Evolutionary conservation across 257 asterid species (phyloP).

Genomic region (Solanum appendiculatum): DNA sequence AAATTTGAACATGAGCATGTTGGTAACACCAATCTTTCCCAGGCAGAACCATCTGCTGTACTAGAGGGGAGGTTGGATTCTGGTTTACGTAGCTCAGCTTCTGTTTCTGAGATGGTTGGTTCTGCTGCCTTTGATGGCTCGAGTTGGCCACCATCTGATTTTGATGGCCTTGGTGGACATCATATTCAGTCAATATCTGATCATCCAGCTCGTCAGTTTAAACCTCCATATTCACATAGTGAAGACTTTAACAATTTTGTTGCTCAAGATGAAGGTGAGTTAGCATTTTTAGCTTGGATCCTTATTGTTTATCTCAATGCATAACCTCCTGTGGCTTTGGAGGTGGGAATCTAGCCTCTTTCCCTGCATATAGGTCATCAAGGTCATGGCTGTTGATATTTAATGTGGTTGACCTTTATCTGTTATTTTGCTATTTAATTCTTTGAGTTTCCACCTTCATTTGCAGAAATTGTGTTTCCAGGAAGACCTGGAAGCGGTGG

Average conservation of each 20-base stretch:
- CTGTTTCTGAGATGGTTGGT: constrained; percentile 26
- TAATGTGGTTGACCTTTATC: neutral
- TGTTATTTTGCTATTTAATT: neutral
- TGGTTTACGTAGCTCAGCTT: constrained; percentile 17
- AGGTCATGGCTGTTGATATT: neutral
- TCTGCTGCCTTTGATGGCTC: constrained; percentile 30
- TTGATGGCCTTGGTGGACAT: constrained; percentile 33
- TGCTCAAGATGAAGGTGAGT: constrained; percentile 63
- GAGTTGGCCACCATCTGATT: constrained; percentile 48
- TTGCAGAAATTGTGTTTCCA: constrained; percentile 64
- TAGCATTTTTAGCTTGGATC: neutral
- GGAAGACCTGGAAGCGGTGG: constrained; percentile 80
- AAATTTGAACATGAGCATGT: constrained; percentile 27
- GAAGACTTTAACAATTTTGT: constrained; percentile 38
- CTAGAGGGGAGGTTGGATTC: constrained; percentile 41
- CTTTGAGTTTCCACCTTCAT: neutral
- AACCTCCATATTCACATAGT: constrained; percentile 26
- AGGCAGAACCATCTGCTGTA: constrained; percentile 29
- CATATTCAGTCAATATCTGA: constrained; percentile 37
- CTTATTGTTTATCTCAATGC: neutral
- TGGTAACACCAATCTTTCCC: constrained; percentile 21
- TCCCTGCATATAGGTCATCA: neutral
- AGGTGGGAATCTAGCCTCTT: neutral
- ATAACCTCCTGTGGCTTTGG: neutral
- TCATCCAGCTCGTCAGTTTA: neutral